phyloP scores from a whole-genome alignment of 2,329 filamentous ascomycete genomes.

The Fusarium equiseti region DNA sequence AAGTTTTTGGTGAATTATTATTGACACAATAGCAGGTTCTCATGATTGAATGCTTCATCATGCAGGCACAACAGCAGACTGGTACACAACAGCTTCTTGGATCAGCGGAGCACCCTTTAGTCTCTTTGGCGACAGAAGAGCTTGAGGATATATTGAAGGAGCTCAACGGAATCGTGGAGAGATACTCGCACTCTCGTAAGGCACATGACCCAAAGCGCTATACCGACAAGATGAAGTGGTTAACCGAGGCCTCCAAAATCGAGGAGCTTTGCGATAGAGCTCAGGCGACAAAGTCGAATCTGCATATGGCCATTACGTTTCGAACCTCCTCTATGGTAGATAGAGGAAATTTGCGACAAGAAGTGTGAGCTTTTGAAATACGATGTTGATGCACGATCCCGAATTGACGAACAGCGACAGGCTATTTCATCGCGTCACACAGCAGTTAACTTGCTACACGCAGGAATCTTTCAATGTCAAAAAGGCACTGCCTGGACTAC shows the following conservation, averaged over 20 bases:
- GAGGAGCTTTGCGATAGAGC: constrained; percentile 21
- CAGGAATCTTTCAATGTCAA: background rate
- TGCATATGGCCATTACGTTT: constrained; percentile 4
- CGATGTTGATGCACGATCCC: background rate
- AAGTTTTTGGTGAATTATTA: rapidly evolving
- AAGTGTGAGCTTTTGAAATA: constrained; percentile 5
- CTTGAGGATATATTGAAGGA: constrained; percentile 1
- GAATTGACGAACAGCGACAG: rapidly evolving
- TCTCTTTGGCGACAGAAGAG: background rate
- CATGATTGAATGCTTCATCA: constrained; percentile 22
- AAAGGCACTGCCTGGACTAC: rapidly evolving
- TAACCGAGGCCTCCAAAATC: constrained; percentile 6
- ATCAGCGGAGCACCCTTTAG: background rate
- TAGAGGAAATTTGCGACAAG: constrained; percentile 5
- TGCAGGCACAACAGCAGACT: background rate
- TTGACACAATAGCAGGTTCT: background rate
- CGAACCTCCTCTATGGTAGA: constrained; percentile 7
- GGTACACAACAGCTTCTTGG: background rate
- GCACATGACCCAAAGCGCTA: background rate
- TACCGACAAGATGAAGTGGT: constrained; percentile 21
- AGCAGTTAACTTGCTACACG: background rate
- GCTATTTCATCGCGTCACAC: background rate
- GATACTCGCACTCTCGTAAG: background rate
- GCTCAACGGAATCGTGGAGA: background rate
- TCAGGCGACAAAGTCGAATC: background rate